Evolutionary conservation across 2,329 filamentous ascomycete genomes (phyloP), one percentile per base, ranked within the genome.

Genomic region (Rosellinia necatrix): DNA sequence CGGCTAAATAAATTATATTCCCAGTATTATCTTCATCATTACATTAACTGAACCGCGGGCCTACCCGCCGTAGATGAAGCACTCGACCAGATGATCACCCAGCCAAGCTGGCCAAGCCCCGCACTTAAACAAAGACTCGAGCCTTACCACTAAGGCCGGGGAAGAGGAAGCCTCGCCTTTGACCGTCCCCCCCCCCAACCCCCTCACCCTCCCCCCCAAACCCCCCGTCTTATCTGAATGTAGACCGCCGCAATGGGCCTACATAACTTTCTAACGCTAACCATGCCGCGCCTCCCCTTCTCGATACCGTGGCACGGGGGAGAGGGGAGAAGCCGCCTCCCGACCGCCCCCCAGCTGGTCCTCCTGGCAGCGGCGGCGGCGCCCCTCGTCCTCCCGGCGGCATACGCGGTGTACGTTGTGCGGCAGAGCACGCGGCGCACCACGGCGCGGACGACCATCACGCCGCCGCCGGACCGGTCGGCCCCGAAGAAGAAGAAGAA

Each of bases 341-440:
- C 62, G n/a, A 9, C 49, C 21, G 48, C 57, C 5, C 12, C 61
- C n/a, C n/a, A n/a, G 1, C 38, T 66, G 2, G 60, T 53, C 10
- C 49, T 59, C 13, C n/a, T n/a, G n/a, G n/a, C n/a, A n/a, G n/a
- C n/a, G n/a, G n/a, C n/a, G n/a, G n/a, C n/a, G n/a, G 55, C 57
- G 22, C 59, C 59, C 44, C 34, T 61, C 37, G 54, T 59, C 3
- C 40, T 63, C n/a, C 59, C 64, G 10, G 53, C 53, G 2, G 58
- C 56, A 0, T 66, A 64, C 34, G 15, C 54, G 4, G 29, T 53
- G 3, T 60, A 53, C 10, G 40, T 63, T 8, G 48, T 63, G 44
- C 49, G 52, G 42, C 48, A 46, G 15, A 22, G 58, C 17, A 38
- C 53, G 7, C 37, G 21, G 35, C 57, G 56, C 43, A 64, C 58